Conservation (phyloP, 345 rosid genomes). For the Camelina sativa region DNA sequence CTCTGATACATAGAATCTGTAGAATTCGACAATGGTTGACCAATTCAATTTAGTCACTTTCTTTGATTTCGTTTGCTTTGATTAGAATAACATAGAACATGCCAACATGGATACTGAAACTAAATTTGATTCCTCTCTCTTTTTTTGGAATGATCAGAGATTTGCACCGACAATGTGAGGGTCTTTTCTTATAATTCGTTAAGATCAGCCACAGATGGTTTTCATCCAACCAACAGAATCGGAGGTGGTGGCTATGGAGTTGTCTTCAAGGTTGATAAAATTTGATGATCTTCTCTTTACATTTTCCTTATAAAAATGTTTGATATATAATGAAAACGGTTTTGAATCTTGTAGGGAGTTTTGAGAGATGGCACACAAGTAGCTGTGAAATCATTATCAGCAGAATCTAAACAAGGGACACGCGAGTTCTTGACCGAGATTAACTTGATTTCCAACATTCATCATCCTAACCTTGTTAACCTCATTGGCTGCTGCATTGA, state of each 20-base stretch:
- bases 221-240: conserved; percentile 67
- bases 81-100: not conserved
- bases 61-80: not conserved
- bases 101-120: not conserved
- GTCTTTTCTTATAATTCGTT: conserved; percentile 73
- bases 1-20: not conserved
- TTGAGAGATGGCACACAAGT: conserved; percentile 64
- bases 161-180: conserved; percentile 67
- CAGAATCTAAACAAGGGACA: conserved; percentile 77
- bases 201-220: conserved; percentile 73
- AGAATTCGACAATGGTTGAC: conserved; percentile 23
- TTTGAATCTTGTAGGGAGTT: conserved; percentile 54
- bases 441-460: conserved; percentile 65
- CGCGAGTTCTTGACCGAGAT: conserved; percentile 84
- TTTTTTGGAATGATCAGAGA: conserved; percentile 48
- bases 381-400: conserved; percentile 78
- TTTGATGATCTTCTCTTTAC: conserved; percentile 21
- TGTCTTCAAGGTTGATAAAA: conserved; percentile 66
- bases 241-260: conserved; percentile 95
- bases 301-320: not conserved
- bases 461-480: conserved; percentile 88
- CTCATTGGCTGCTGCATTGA: conserved; percentile 82
- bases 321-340: not conserved
- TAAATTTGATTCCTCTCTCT: conserved; percentile 30
- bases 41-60: conserved; percentile 9